Evolutionary conservation across 1,139 yeast species (phyloP).

Genomic region (Debaryomyces coudertii): DNA sequence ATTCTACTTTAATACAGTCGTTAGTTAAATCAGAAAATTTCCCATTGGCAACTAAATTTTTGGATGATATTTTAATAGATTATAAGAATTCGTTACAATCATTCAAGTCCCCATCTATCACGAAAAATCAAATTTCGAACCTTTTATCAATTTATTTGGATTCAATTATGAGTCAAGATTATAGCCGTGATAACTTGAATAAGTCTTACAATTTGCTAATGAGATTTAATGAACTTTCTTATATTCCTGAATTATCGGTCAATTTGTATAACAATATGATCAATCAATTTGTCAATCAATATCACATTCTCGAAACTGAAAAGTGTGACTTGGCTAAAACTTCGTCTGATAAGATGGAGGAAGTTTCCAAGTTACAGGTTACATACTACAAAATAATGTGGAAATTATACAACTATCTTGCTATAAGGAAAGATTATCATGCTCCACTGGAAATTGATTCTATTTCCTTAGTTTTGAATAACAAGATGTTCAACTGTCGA

Average conservation of each 20-base stretch:
- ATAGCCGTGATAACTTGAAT: conserved; percentile 19
- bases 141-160: conserved; percentile 38
- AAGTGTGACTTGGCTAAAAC: conserved; percentile 6
- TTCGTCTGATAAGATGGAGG: conserved; percentile 10
- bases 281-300: conserved; percentile 26
- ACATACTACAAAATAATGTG: conserved; percentile 27
- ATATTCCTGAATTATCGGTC: conserved; percentile 43
- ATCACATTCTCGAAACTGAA: conserved; percentile 20
- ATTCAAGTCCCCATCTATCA: conserved; percentile 17
- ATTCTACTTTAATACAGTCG: conserved; percentile 53
- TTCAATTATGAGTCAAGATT: conserved; percentile 25
- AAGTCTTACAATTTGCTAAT: conserved; percentile 32
- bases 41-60: conserved; percentile 54
- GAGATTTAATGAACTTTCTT: conserved; percentile 35
- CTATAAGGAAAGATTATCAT: conserved; percentile 44
- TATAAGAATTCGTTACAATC: conserved; percentile 26
- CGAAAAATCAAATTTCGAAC: conserved; percentile 30
- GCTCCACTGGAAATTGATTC: conserved; percentile 11
- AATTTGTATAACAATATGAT: conserved; percentile 37
- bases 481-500: conserved; percentile 26
- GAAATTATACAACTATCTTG: conserved; percentile 38
- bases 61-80: conserved; percentile 49
- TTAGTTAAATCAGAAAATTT: conserved; percentile 53
- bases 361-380: conserved; percentile 18
- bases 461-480: conserved; percentile 13